These are phyloP conservation scores for Lactarius quietus DNA, from an alignment of 768 basidiomycete species.

Conservation along the genomic window DNA sequence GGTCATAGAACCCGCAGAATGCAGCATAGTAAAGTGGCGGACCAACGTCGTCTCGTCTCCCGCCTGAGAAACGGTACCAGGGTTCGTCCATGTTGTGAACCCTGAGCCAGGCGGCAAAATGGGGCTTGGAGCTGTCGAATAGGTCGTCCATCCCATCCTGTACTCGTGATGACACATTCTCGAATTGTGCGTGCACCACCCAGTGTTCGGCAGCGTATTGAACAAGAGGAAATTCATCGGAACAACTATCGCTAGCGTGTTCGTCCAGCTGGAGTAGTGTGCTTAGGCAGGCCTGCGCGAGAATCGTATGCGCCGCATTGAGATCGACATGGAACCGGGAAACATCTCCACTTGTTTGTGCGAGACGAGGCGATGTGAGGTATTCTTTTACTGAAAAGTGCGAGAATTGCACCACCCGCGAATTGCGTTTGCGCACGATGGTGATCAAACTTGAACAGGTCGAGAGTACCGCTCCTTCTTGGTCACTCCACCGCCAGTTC, in stretches of 20 bases:
- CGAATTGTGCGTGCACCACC: neutral
- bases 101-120: neutral
- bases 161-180: neutral
- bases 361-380: neutral
- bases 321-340: neutral
- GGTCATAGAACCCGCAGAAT: neutral
- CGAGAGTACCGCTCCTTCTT: neutral
- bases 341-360: neutral
- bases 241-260: too few species aligned
- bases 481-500: neutral
- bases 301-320: neutral
- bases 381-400: neutral
- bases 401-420: neutral
- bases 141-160: neutral
- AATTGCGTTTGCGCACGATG: neutral
- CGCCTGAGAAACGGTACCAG: neutral
- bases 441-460: neutral
- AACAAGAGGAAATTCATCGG: neutral
- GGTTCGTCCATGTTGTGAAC: neutral
- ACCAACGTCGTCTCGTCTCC: too few species aligned
- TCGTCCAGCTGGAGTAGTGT: neutral
- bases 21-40: neutral
- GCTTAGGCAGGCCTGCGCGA: neutral
- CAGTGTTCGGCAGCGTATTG: neutral
- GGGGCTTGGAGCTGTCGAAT: neutral